Base-by-base conservation (phyloP, 495 filamentous ascomycete genomes). In the Pyrenula massariospora region DNA sequence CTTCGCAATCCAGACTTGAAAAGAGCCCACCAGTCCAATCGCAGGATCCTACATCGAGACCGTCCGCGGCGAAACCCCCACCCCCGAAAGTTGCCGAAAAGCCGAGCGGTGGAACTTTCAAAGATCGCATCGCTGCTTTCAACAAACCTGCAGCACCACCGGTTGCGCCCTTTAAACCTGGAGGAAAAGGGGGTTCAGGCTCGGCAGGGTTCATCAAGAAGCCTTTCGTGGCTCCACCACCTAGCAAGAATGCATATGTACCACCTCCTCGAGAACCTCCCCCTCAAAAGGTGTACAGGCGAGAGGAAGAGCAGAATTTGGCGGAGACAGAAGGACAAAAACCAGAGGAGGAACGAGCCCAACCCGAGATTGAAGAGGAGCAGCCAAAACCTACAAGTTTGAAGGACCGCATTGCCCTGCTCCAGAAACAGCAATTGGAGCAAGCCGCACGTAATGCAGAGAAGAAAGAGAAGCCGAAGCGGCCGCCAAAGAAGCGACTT, bases 141-240 rank as follows among this genome's bases (percentile, higher is more conserved):
- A 98, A 98, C 67, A 94, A 90, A 65, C 76, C 87, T 21, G 82
- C 91, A 22, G 87, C 89, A 3, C 80, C 92, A 5, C 93, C 93
- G 11, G 70, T 93, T 56, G 81, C 89, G 2, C 93, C 94, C 1
- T 89, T 90, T 68, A 95, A 96, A 62, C 89, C 90, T 12, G 76
- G 80, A 58, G 80, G 80, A 2, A 63, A 84, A 36, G 71, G 77
- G 54, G 65, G 76, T 50, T 74, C 81, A 23, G 76, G 80, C 50
- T 77, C 79, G 11, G 73, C 74, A 52, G 78, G 79, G 57, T 97
- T 97, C 61, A 83, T 97, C 67, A 96, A 94, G 77, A 97, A 97
- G 69, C 90, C 93, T n/a, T 98, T 96, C 63, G 93, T 98, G 57
- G 86, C 93, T 1, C 90, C 94, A 25, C 93, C 93, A 54, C 93